Conservation (phyloP, 768 basidiomycete genomes). For the Mycena vulgaris region DNA sequence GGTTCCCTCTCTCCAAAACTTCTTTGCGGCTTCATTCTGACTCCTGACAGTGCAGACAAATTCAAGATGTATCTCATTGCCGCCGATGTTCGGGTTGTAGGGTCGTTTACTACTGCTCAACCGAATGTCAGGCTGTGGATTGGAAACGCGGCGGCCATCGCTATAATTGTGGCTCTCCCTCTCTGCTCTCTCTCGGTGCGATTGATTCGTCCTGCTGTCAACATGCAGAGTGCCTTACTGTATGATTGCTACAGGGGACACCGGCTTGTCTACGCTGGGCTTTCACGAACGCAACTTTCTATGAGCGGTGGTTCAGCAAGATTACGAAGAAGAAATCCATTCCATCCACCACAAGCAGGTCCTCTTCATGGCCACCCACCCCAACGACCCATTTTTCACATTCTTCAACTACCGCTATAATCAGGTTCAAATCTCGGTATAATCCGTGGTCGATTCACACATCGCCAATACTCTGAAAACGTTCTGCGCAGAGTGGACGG, state of each 20-base stretch:
- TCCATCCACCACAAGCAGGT: neutral
- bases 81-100: constrained; percentile 11
- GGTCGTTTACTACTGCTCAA: neutral
- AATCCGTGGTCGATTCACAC: neutral
- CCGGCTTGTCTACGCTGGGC: neutral
- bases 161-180: neutral
- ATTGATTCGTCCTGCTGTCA: too few relatives aligned
- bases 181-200: neutral
- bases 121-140: constrained; percentile 1
- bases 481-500: neutral
- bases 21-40: neutral
- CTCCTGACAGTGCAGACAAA: constrained; percentile 2
- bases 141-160: constrained; percentile 21
- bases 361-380: neutral
- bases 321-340: neutral
- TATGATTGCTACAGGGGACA: neutral
- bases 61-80: neutral
- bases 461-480: neutral
- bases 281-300: constrained; percentile 9
- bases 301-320: neutral
- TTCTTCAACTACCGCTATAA: neutral
- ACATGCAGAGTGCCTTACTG: neutral
- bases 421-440: neutral
- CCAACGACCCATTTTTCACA: neutral
- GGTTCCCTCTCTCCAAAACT: neutral